Evolutionary conservation across 768 basidiomycete genomes (phyloP), one percentile per base, ranked within the genome.

Genomic region (Mycena epipterygia): DNA sequence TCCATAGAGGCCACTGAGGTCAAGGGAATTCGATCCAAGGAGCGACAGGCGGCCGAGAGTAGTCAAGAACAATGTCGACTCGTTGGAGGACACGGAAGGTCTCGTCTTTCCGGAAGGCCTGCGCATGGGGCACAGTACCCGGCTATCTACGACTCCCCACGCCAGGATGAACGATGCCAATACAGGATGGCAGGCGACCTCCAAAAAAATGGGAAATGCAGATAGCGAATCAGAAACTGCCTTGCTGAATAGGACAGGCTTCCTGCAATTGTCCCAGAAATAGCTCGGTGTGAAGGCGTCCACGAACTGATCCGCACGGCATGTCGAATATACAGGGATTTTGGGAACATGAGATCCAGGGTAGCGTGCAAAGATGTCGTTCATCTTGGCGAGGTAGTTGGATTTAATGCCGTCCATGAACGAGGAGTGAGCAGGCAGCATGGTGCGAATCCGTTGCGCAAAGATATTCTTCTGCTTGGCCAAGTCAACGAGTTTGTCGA

Each of bases 361-460:
- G 39, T 71, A 71, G 39, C 69, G 69, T 27, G 57, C 25, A 44
- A 71, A 71, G 35, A 65, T 65, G 49, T 55, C 42, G 53, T 59
- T 41, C 69, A 71, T 65, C 39, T 29, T 53, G 29, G 51, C 56
- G 25, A 60, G 33, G 52, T 65, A 71, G n/a, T 60, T 30, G 39
- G 23, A 57, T 30, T 64, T 65, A 65, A 80, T 81, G 16, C 64
- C 14, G 21, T 79, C 76, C 78, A 82, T 78, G 51, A 81, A 68
- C 3, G 68, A 67, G 11, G 77, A 79, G 59, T 83, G 82, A 16
- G 76, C 76, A 11, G 81, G 76, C 14, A 77, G 58, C 39, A 71
- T 70, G 19, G 79, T 76, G n/a, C 74, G 76, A 23, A 82, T 72
- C 51, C 71, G 71, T 16, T 76, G 71, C 9, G 79, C 80, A 68